Base-by-base conservation (phyloP, 2,329 filamentous ascomycete species). In the Beauveria rudraprayagi region DNA sequence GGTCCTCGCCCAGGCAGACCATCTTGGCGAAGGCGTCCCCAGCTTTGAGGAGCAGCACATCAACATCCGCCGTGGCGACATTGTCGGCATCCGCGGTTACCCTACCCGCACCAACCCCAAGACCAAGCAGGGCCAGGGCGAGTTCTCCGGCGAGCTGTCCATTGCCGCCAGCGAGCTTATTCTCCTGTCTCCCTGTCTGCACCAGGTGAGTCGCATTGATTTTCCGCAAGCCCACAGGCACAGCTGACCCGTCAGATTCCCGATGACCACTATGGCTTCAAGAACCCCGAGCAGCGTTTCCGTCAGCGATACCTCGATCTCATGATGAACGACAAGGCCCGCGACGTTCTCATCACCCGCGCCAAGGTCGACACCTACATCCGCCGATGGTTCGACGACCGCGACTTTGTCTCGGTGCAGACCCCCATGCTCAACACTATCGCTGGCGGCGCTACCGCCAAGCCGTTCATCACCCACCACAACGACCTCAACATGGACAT, bases 351-450 rank as follows among this genome's bases (percentile, higher is more conserved):
- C 75, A 82, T 91, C 69, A 92, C 90, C 44, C 85, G 94, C 60
- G 86, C 91, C 70, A 92, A 91, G 83, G 92, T 97, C 70, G 85
- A 96, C 71, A 86, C 84, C 64, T 97, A 91, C 72, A 89, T 99
- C 67, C 90, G 94, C 67, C 83, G 85, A 69, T 99, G 88, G 81
- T 91, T 99, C 68, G 90, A 97, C 69, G 84, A 88, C 67, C 83
- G 88, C 59, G 90, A 93, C 69, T 99, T 99, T 75, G 81, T 92
- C 61, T 92, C 97, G 74, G 92, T 97, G 28, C 91, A 97, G 78
- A 99, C 94, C 0, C 93, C 94, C 5, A 97, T 97, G 85, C 92
- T 99, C 84, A 95, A 96, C 73, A 85, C 90, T 70, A 96, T 96
- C 71, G 92, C 94, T 34, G 95, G 94, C 67, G 94, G 94, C 72